Conservation (phyloP, 495 filamentous ascomycete genomes). For the Daldinia concentrica region DNA sequence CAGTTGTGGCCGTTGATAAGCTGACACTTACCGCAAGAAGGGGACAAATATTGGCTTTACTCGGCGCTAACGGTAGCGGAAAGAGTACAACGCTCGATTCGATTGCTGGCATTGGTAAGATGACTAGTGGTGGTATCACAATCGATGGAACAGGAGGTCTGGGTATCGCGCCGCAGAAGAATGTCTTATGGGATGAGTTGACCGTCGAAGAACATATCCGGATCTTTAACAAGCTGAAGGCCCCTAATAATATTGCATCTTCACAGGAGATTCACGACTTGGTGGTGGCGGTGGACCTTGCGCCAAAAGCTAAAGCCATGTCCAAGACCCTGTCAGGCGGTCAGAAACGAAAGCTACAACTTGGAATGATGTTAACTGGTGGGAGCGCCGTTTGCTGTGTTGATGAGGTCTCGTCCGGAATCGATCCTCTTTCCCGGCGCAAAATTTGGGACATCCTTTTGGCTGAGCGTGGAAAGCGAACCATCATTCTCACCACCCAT, state of each 20-base stretch:
- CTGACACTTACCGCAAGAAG: slow-evolving; percentile 71
- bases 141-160: slow-evolving; percentile 77
- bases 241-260: slow-evolving; percentile 59
- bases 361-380: slow-evolving; percentile 93
- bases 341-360: slow-evolving; percentile 89
- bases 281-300: slow-evolving; percentile 73
- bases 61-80: slow-evolving; percentile 87
- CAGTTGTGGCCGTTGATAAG: slow-evolving; percentile 76
- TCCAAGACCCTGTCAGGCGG: slow-evolving; percentile 81
- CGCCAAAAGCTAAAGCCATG: slow-evolving; percentile 69
- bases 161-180: slow-evolving; percentile 90
- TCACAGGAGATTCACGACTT: slow-evolving; percentile 66
- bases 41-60: slow-evolving; percentile 81
- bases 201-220: slow-evolving; percentile 82
- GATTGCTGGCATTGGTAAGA: slow-evolving; percentile 78
- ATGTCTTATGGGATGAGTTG: slow-evolving; percentile 86
- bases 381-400: slow-evolving; percentile 86
- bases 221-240: slow-evolving; percentile 83
- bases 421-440: slow-evolving; percentile 80
- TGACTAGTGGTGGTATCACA: slow-evolving; percentile 74
- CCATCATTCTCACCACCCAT: slow-evolving; percentile 86
- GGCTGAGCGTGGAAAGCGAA: slow-evolving; percentile 77
- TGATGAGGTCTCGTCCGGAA: slow-evolving; percentile 83
- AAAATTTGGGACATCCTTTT: slow-evolving; percentile 93
- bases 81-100: slow-evolving; percentile 89